phyloP scores from a whole-genome alignment of 805 yeast species.

The Phaffomyces opuntiae region DNA sequence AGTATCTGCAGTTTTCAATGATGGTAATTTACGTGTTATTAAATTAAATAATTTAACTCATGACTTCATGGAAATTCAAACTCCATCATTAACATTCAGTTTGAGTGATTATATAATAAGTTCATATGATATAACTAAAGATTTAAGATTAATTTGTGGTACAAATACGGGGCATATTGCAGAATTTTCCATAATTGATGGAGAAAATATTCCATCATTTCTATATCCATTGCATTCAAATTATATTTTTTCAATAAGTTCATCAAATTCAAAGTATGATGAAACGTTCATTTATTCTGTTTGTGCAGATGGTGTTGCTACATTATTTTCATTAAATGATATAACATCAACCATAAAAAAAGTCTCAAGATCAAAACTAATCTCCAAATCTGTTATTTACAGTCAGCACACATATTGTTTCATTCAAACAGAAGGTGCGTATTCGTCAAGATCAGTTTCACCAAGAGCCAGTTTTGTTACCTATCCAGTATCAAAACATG shows the following conservation, averaged over 20 bases:
- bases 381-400: constrained; percentile 24
- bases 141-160: constrained; percentile 45
- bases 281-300: constrained; percentile 27
- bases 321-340: constrained; percentile 30
- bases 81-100: constrained; percentile 22
- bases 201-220: constrained; percentile 27
- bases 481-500: constrained; percentile 31
- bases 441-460: constrained; percentile 29
- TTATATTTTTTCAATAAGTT: constrained; percentile 28
- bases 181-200: constrained; percentile 37
- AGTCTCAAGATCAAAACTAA: constrained; percentile 27
- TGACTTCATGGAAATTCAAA: constrained; percentile 13
- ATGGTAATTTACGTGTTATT: constrained; percentile 48
- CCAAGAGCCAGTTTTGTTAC: constrained; percentile 29
- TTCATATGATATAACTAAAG: constrained; percentile 37
- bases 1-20: constrained; percentile 47
- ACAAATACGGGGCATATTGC: constrained; percentile 51
- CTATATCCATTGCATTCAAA: constrained; percentile 32
- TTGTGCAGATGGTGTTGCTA: constrained; percentile 36
- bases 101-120: constrained; percentile 31
- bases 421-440: constrained; percentile 35
- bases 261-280: constrained; percentile 30
- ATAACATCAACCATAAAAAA: constrained; percentile 22
- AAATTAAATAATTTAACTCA: constrained; percentile 24
- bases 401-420: constrained; percentile 30